Base-by-base conservation (phyloP, 768 basidiomycete genomes). In the Leccinum uliginosum region DNA sequence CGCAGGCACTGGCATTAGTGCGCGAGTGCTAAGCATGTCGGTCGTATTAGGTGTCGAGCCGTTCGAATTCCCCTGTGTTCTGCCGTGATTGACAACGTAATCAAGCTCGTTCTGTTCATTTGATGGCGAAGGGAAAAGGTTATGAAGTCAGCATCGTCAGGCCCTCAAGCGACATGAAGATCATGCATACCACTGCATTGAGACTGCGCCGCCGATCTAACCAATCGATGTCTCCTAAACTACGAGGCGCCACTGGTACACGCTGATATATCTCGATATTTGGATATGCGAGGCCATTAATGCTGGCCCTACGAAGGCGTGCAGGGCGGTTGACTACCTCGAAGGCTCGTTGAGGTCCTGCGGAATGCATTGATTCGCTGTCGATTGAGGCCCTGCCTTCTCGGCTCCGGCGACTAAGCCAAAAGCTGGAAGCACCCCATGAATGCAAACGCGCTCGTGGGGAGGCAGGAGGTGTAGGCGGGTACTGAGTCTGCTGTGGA, bases 211-310 rank as follows among this genome's bases (percentile, higher is more conserved):
- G 78, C 51, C 86, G 81, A 55, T 86, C 80, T 32, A 91, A 74
- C 91, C 91, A 92, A 66, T 89, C 89, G 50, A 89, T 75, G 65
- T 92, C 88, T 29, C 83, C 82, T 38, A 90, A 73, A 59, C 80
- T 84, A 55, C 82, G 76, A 29, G 81, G 76, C 15, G 77, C 68
- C 38, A 59, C 75, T 65, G 65, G 80, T 64, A 68, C 73, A 65
- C 67, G 76, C 59, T 64, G 85, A 77, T 67, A 79, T 43, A 50
- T 75, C 74, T 53, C 78, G 80, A 61, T 83, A 76, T 58, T 73
- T 66, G 65, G 68, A 46, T 71, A 74, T 27, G 71, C 67, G 21
- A 78, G 69, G 27, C 77, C 77, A 38, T 77, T 75, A 21, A 65
- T 72, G 48, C 79, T 81, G 15, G 71, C 79, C 75, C 82, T 82